phyloP scores from a whole-genome alignment of 2,329 filamentous ascomycete genomes.

The Ustilaginoidea virens region DNA sequence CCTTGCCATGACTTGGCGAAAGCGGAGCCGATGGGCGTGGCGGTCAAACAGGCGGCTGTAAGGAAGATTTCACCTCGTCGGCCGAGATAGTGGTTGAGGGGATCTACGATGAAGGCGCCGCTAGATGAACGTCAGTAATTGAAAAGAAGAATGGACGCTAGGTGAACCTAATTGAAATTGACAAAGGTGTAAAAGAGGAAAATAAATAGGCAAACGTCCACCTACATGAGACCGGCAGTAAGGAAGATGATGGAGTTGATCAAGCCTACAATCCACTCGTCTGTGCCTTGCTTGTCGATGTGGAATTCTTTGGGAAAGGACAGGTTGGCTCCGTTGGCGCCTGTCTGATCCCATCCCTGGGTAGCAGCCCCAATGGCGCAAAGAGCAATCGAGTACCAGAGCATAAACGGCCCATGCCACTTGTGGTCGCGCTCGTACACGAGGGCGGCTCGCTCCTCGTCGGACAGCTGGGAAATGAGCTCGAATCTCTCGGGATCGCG shows the following conservation, averaged over 20 bases:
- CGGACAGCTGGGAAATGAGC: slow-evolving; percentile 9
- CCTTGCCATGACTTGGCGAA: slow-evolving; percentile 51
- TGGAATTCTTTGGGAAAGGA: slow-evolving; percentile 33
- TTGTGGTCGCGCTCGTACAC: slow-evolving; percentile 37
- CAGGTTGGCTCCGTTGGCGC: slow-evolving; percentile 42
- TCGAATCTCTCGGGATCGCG: slow-evolving; percentile 11
- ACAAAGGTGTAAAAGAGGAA: background rate
- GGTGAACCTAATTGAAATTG: background rate
- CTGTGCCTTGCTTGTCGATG: slow-evolving; percentile 20
- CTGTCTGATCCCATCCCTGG: slow-evolving; percentile 48
- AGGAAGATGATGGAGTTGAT: slow-evolving; percentile 16
- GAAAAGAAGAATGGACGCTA: background rate
- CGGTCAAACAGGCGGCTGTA: slow-evolving; percentile 29
- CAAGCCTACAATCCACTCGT: slow-evolving; percentile 22
- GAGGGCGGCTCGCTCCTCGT: slow-evolving; percentile 17
- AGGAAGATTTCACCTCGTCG: slow-evolving; percentile 52
- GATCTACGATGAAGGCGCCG: slow-evolving; percentile 18
- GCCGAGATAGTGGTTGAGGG: slow-evolving; percentile 45
- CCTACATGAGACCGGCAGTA: slow-evolving; percentile 42
- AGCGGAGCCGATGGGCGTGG: slow-evolving; percentile 40
- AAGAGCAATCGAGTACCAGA: slow-evolving; percentile 27
- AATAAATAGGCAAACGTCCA: slow-evolving; percentile 10
- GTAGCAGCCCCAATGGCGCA: slow-evolving; percentile 41
- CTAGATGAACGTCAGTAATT: slow-evolving; percentile 4
- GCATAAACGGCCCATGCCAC: slow-evolving; percentile 30